Base-by-base conservation (phyloP, 2,329 filamentous ascomycete species). In the Botrytis porri region DNA sequence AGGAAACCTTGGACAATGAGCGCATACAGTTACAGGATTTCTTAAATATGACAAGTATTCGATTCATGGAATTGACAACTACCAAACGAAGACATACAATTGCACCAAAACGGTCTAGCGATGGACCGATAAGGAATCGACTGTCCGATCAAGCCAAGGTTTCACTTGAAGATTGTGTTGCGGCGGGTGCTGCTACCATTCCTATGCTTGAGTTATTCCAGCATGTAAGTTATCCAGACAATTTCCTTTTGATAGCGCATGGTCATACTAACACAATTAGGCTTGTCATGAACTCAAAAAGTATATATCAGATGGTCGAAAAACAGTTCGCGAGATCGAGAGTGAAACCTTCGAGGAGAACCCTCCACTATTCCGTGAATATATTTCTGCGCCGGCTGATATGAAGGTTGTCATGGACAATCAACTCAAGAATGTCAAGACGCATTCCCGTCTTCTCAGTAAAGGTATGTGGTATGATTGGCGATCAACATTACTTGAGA, bases 391-490 rank as follows among this genome's bases (percentile, higher is more conserved):
- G 39, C 88, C 93, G 0, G 89, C 94, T 0, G 93, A 97, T 75
- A 90, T 97, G 80, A 94, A 93, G 79, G 83, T 89, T 5, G 86
- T 97, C 70, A 97, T 99, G 91, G 95, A 99, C 83, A 96, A 93
- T 76, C 95, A 98, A 80, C 96, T 99, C 85, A 96, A 97, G 82
- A 98, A 98, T 79, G 92, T 97, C 82, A 98, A 98, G 84, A 95
- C 94, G 0, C 93, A 97, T 81, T 94, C 95, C 25, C 89, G 96
- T 39, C 86, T 98, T 22, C 85, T 95, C 69, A 98, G 95, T 84
- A 98, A 98, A 81, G 94, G 93, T 73, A 95, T 96, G 85, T 99
- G 96, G 96, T 99, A 99, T 81, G 92, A 95, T 79, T 99, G 96
- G 96, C 91, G 96, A 59, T 95, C 93, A 86, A 95, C 96, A 79